Evolutionary conservation across 495 filamentous ascomycete genomes (phyloP).

Genomic region (Copromyces sp.): DNA sequence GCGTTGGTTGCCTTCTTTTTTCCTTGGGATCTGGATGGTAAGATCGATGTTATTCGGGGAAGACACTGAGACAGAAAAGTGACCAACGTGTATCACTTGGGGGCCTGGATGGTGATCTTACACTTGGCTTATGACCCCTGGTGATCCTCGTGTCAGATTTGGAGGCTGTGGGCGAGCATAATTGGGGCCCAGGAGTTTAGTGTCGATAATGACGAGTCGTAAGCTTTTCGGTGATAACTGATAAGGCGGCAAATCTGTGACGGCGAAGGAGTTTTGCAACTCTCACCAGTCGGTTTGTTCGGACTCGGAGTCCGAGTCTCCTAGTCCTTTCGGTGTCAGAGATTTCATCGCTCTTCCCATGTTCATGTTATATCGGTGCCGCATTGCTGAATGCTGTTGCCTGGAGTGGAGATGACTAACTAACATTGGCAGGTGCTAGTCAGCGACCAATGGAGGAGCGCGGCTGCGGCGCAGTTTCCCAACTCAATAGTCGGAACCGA

Average conservation of each 20-base stretch:
- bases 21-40: background rate
- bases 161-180: background rate
- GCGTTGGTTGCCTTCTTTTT: background rate
- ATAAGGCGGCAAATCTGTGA: background rate
- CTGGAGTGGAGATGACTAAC: background rate
- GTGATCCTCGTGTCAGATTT: background rate
- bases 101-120: background rate
- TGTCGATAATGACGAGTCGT: background rate
- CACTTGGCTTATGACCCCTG: background rate
- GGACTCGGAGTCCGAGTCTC: background rate
- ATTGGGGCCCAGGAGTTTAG: background rate
- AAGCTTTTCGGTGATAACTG: background rate
- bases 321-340: background rate
- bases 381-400: background rate
- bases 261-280: background rate
- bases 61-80: background rate
- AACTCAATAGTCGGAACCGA: background rate
- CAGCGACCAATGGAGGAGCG: background rate
- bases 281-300: background rate
- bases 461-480: background rate
- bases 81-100: background rate
- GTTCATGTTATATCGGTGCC: background rate
- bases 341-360: background rate
- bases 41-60: background rate
- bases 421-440: background rate